Percentiles rank a stretch among this genome's conserved stretches.
Conservation (phyloP, 768 basidiomycete genomes). For the Tylopilus rubrobrunneus region DNA sequence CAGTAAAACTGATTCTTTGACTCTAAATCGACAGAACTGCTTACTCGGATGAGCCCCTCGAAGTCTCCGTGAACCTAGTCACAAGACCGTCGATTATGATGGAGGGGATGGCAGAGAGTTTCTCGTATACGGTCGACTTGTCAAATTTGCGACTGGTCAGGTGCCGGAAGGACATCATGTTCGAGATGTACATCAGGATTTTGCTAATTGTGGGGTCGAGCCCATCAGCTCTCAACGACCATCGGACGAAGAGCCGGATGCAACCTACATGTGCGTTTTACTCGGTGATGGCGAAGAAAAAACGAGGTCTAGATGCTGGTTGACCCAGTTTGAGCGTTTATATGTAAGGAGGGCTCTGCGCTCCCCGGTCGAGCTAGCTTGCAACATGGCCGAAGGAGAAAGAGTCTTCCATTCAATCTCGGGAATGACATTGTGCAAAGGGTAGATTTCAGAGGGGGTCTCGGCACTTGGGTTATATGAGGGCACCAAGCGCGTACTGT, state of each 20-base stretch:
- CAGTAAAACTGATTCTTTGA: background rate
- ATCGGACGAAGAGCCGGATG: background rate
- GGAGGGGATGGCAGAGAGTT: constrained; percentile 54
- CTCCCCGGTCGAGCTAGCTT: constrained; percentile 45
- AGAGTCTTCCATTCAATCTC: constrained; percentile 78
- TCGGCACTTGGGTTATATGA: constrained; percentile 62
- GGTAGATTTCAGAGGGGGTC: constrained; percentile 70
- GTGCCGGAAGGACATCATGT: constrained; percentile 71
- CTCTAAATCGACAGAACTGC: constrained; percentile 11
- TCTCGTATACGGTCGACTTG: constrained; percentile 52
- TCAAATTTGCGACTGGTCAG: constrained; percentile 39
- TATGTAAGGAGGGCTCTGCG: constrained; percentile 58
- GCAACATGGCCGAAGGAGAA: constrained; percentile 50
- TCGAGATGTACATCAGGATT: constrained; percentile 74
- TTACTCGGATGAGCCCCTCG: constrained; percentile 64
- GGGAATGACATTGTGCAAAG: constrained; percentile 71
- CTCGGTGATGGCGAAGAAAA: constrained; percentile 45
- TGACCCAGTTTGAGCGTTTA: constrained; percentile 65
- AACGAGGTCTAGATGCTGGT: constrained; percentile 48
- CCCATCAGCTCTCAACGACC: background rate
- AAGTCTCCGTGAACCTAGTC: constrained; percentile 74
- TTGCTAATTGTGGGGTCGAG: constrained; percentile 43
- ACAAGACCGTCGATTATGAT: constrained; percentile 72
- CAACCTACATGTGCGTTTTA: constrained; percentile 57
- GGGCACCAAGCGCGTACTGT: constrained; percentile 73